These are phyloP conservation scores for Anisogramma anomala DNA, from an alignment of 2,329 filamentous ascomycete genomes.

Conservation along the genomic window DNA sequence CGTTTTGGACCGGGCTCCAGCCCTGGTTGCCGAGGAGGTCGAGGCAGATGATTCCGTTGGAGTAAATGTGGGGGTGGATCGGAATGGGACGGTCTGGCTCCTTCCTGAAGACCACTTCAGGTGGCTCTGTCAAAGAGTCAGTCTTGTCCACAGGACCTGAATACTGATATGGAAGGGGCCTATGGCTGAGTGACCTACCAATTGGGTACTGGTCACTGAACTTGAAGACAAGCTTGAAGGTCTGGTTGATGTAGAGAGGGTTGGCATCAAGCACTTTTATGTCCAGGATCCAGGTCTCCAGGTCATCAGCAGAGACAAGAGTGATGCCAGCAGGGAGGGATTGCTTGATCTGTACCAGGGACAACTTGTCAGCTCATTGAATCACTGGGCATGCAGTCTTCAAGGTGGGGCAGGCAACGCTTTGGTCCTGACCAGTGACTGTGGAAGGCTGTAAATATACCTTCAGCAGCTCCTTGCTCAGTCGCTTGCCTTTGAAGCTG, in stretches of 20 bases:
- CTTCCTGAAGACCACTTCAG: conserved; percentile 81
- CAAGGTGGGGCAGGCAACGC: neutral
- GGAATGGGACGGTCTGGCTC: conserved; percentile 59
- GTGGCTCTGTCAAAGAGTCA: conserved; percentile 53
- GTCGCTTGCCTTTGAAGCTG: conserved; percentile 42
- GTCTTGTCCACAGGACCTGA: too few species aligned
- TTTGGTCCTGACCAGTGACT: neutral
- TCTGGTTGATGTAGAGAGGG: conserved; percentile 71
- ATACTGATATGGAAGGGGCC: neutral
- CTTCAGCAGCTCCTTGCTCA: conserved; percentile 49
- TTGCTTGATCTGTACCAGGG: conserved; percentile 36
- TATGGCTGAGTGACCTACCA: conserved; percentile 39
- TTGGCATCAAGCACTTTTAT: conserved; percentile 84
- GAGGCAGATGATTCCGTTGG: conserved; percentile 96
- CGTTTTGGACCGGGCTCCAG: conserved; percentile 94
- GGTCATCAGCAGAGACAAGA: conserved; percentile 68
- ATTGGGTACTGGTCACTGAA: conserved; percentile 85
- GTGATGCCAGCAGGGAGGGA: conserved; percentile 58
- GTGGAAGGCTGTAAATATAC: conserved; percentile 22
- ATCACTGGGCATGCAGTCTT: neutral
- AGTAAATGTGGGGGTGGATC: conserved; percentile 96
- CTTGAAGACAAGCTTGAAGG: conserved; percentile 74
- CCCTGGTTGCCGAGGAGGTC: conserved; percentile 79
- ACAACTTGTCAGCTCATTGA: conserved; percentile 1
- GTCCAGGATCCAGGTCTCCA: conserved; percentile 86